Evolutionary conservation across 2,329 filamentous ascomycete genomes (phyloP).

Genomic region (Geosmithia putterillii): DNA sequence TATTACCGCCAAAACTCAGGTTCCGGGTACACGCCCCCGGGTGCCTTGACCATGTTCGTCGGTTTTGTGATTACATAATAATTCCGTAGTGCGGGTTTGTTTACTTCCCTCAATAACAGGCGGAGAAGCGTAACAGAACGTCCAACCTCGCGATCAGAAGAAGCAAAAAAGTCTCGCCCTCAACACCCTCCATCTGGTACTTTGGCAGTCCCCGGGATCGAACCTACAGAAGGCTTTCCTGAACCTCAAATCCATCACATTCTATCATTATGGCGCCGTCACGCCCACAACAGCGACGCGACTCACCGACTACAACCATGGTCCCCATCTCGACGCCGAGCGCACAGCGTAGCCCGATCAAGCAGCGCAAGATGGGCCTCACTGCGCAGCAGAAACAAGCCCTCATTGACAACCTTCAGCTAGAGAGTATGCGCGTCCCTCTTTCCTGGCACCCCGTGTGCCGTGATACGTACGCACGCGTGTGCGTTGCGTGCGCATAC

Average conservation of each 20-base stretch:
- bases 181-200: neutral
- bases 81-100: conserved; percentile 7
- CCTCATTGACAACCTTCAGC: conserved; percentile 76
- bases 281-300: conserved; percentile 23
- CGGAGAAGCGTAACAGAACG: neutral
- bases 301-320: conserved; percentile 7
- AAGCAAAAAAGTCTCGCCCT: neutral
- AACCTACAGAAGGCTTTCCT: neutral
- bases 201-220: too few relatives aligned
- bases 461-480: neutral
- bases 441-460: neutral
- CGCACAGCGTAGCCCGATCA: conserved; percentile 44
- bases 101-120: conserved; percentile 7
- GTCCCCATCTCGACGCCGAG: conserved; percentile 22
- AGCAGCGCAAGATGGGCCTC: conserved; percentile 48
- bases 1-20: too few relatives aligned
- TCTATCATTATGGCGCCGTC: conserved; percentile 30
- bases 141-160: neutral
- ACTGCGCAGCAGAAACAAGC: conserved; percentile 69
- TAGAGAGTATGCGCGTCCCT: conserved; percentile 52
- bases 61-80: conserved; percentile 5
- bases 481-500: neutral
- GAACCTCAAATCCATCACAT: neutral
- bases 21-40: too few relatives aligned
- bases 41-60: neutral